phyloP scores from a whole-genome alignment of 768 basidiomycete species.

The Ramaria rubella region DNA sequence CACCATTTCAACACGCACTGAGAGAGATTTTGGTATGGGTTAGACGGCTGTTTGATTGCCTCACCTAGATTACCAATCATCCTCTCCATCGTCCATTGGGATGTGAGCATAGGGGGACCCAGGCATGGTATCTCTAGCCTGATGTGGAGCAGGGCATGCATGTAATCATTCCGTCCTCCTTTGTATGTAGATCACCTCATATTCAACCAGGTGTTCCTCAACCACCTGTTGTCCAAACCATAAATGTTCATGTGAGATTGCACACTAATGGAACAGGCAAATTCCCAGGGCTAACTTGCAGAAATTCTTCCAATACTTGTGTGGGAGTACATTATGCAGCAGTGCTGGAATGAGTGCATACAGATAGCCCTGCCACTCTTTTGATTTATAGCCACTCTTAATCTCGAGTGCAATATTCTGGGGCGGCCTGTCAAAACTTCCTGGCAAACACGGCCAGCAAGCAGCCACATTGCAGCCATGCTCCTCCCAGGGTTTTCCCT shows the following conservation, averaged over 20 bases:
- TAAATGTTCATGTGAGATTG: background rate
- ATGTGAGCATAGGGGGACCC: background rate
- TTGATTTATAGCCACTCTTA: constrained; percentile 25
- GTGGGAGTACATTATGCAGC: constrained; percentile 26
- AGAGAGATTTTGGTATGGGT: background rate
- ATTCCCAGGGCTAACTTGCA: constrained; percentile 13
- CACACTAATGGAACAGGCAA: background rate
- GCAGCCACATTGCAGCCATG: constrained; percentile 31
- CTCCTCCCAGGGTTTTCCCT: constrained; percentile 25
- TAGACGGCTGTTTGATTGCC: constrained; percentile 2
- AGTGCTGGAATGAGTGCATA: constrained; percentile 30
- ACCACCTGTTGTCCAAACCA: background rate
- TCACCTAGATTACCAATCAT: too few species aligned
- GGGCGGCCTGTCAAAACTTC: constrained; percentile 36
- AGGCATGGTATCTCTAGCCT: background rate
- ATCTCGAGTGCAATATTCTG: constrained; percentile 36
- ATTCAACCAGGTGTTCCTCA: background rate
- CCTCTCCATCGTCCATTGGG: background rate
- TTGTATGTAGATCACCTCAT: background rate
- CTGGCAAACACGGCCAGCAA: constrained; percentile 29
- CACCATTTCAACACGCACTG: background rate
- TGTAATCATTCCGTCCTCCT: background rate
- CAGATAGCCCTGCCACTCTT: constrained; percentile 19
- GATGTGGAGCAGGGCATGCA: background rate
- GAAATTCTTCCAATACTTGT: constrained; percentile 14